Evolutionary conservation across 2,329 filamentous ascomycete species (phyloP), one percentile per base, ranked within the genome.

Genomic region (Fusarium armeniacum): DNA sequence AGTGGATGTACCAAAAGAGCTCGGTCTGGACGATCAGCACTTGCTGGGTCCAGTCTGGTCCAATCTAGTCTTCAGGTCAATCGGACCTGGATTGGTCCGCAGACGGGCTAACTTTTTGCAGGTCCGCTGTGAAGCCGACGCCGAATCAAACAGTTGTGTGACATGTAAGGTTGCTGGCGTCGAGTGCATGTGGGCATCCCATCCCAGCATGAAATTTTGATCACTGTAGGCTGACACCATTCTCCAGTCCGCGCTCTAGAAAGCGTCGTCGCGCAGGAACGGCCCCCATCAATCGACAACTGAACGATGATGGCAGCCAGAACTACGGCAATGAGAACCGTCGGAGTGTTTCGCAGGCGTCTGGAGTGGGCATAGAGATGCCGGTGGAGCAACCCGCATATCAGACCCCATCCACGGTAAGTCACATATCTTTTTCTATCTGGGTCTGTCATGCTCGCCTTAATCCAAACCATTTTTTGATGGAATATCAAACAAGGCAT

Each of bases 91-190:
- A 6, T 43, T 43, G 13, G n/a, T 12, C 18, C 26, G 20, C 7
- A 28, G 22, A 35, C 15, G 6, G 13, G 24, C 36, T 52, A 18
- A 52, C 35, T 5, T 12, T 6, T 2, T 22, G 3, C 26, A 52
- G 49, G 49, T 52, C 26, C 49, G 49, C 35, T 52, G 49, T 30
- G 49, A 52, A 52, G 35, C 12, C 5, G 33, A 52, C 24, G 24
- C 8, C 7, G 49, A 32, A 16, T 30, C 35, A 32, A 30, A 40
- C 10, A 40, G 13, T 3, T 52, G 35, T 15, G 26, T 52, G 28
- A 52, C 35, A 30, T 52, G 49, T 6, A 52, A 52, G 1, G 49
- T n/a, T 24, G 49, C 49, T 13, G 49, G 35, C 18, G 49, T 52
- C 13, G 36, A 52, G 18, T 52, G 49, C 49, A 41, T 52, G 49